Evolutionary conservation across 306 rosid genomes (phyloP), one percentile per base, ranked within the genome.

Genomic region (Ceratonia siliqua): DNA sequence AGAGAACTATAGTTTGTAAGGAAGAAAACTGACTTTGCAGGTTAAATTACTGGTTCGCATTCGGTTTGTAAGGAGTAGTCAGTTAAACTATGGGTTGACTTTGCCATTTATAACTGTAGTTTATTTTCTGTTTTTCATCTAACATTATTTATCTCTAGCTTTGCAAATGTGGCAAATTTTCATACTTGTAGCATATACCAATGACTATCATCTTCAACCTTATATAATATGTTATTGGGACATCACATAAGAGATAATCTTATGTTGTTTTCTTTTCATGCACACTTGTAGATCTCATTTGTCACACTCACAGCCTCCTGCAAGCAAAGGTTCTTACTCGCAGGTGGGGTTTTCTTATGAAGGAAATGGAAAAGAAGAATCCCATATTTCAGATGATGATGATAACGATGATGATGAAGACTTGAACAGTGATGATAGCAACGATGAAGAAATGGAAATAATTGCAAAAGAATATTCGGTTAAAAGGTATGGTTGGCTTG

Each of bases 401-500:
- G 92, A 93, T 73, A 77, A 88, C 30, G 96, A 87, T 17, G 93
- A 90, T 53, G 89, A 88, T 28, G 94, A 91, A 55, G 97, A 89
- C 63, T 93, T 93, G 70, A 89, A 93, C 78, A 91, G 92, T 45
- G 98, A 93, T 65, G 98, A 93, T 84, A 93, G 98, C 82, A 78
- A 80, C 48, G 98, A 93, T 81, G 98, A 93, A 85, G 98, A 95
- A 74, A 93, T 93, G 98, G 97, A 89, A 82, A 70, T 86, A 66
- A 89, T 93, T 74, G 96, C 97, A 5, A 93, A 91, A 83, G 97
- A 91, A 55, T 93, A 80, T 61, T 96, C 93, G 68, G 89, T 93
- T 35, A 91, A 89, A 82, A 89, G 96, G 84, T 91, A 84, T 56
- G 98, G 96, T 66, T 93, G 98, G 97, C 96, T 93, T 77, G 97